Base-by-base conservation (phyloP, 176 grass and related monocot species). In the Chrysopogon serrulatus region DNA sequence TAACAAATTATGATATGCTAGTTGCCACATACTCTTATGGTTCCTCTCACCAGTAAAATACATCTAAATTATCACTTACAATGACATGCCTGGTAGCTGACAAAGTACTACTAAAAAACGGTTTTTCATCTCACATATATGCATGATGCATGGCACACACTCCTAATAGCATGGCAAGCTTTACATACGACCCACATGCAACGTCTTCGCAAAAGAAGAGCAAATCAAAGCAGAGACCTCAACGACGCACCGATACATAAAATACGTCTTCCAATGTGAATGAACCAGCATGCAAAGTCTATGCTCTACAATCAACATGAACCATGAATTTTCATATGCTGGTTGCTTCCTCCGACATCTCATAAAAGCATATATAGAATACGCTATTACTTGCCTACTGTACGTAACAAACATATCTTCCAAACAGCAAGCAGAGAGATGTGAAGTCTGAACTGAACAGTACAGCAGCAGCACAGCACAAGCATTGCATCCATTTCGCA, bases 401-500 rank as follows among this genome's bases (percentile, higher is more conserved):
- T 43, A 70, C 49, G 31, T 49, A 74, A 34, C 68, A 54, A 2
- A 28, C 56, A 26, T 44, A 27, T 63, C 37, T 68, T 66, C 62
- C 17, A 75, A 24, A 68, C 13, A 17, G 16, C 14, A 71, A 35
- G 74, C 19, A 57, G 23, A 54, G 12, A 68, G 9, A 36, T 31
- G 12, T 69, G 32, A 80, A 62, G 62, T 41, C 13, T 73, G 43
- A 32, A 51, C 19, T 31, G 30, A 65, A 59, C 15, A 10, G 21
- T 14, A 34, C 49, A 71, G 35, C 23, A 65, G 34, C 41, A 83
- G 68, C 60, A 31, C 41, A 83, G 68, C 60, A 31, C 26, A 43
- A 33, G 10, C 61, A 77, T 31, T 4, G 12, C 69, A 80, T 51
- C 87, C 34, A 35, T 89, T 76, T 59, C 14, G 33, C 78, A 71